Evolutionary conservation across 1,284 basidiomycete genomes (phyloP).

Genomic region (Fomitopsis betulina): DNA sequence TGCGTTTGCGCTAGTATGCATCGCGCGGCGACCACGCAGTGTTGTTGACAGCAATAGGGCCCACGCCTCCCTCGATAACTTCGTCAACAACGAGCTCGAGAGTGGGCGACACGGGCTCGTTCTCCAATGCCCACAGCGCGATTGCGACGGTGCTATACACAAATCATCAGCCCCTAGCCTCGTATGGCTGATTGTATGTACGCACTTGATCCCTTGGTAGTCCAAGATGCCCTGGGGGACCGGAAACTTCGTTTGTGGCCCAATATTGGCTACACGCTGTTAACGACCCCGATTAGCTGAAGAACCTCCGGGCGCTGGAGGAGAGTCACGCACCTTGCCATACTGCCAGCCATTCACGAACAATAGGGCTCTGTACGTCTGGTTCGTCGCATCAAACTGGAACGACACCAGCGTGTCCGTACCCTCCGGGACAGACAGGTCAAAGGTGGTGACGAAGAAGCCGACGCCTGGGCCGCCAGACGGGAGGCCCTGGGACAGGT

Average conservation of each 20-base stretch:
- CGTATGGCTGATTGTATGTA: constrained; percentile 9
- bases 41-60: constrained; percentile 51
- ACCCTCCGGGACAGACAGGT: constrained; percentile 51
- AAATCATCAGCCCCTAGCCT: not conserved
- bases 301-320: too few species aligned
- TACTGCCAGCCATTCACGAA: constrained; percentile 88
- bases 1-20: not conserved
- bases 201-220: constrained; percentile 67
- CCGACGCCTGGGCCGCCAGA: constrained; percentile 57
- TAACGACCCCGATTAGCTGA: not conserved
- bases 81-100: constrained; percentile 53
- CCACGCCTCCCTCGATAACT: constrained; percentile 62
- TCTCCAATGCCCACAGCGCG: constrained; percentile 64
- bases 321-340: constrained; percentile 61
- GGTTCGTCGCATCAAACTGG: constrained; percentile 53
- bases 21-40: constrained; percentile 44
- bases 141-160: constrained; percentile 62
- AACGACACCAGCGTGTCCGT: constrained; percentile 67
- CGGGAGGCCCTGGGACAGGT: constrained; percentile 54
- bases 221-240: constrained; percentile 74
- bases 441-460: constrained; percentile 75
- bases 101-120: constrained; percentile 42
- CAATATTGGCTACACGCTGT: constrained; percentile 27
- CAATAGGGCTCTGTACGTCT: constrained; percentile 67
- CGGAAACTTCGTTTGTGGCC: constrained; percentile 74